A percentile compares a stretch with the other conserved stretches of the same genome.
phyloP scores from a whole-genome alignment of 2,329 filamentous ascomycete genomes.

The Balansia obtecta region DNA sequence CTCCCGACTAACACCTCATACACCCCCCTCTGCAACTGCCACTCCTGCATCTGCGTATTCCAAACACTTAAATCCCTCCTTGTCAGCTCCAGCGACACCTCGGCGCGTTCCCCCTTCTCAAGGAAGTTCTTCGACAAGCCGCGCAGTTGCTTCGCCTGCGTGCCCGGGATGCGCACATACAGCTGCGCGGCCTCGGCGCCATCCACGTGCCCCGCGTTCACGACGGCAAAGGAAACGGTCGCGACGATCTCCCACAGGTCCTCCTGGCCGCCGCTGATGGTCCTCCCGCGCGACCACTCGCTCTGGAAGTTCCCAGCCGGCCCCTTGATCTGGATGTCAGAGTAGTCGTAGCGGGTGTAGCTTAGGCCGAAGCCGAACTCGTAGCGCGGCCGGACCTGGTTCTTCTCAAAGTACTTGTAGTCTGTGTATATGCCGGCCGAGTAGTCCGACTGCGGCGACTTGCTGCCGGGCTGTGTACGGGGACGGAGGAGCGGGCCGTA shows the following conservation, averaged over 20 bases:
- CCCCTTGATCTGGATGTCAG: constrained; percentile 25
- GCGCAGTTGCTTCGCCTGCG: constrained; percentile 44
- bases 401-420: constrained; percentile 40
- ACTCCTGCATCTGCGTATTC: constrained; percentile 49
- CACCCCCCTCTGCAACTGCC: constrained; percentile 36
- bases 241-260: constrained; percentile 37
- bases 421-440: constrained; percentile 39
- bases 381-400: constrained; percentile 35
- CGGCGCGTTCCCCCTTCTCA: constrained; percentile 29
- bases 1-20: constrained; percentile 33
- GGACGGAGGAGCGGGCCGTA: constrained; percentile 35
- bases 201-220: constrained; percentile 28
- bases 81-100: constrained; percentile 40
- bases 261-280: constrained; percentile 31
- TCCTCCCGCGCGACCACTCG: constrained; percentile 25
- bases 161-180: constrained; percentile 32
- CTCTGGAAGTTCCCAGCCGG: constrained; percentile 12
- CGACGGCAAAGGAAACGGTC: constrained; percentile 24
- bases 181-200: constrained; percentile 37
- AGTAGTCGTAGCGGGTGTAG: constrained; percentile 41
- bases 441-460: constrained; percentile 39
- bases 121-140: constrained; percentile 52
- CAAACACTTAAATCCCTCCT: constrained; percentile 55
- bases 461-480: constrained; percentile 31
- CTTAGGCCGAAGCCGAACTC: constrained; percentile 45